These are phyloP conservation scores for Serendipita sp. DNA, from an alignment of 768 basidiomycete genomes.

Conservation along the genomic window DNA sequence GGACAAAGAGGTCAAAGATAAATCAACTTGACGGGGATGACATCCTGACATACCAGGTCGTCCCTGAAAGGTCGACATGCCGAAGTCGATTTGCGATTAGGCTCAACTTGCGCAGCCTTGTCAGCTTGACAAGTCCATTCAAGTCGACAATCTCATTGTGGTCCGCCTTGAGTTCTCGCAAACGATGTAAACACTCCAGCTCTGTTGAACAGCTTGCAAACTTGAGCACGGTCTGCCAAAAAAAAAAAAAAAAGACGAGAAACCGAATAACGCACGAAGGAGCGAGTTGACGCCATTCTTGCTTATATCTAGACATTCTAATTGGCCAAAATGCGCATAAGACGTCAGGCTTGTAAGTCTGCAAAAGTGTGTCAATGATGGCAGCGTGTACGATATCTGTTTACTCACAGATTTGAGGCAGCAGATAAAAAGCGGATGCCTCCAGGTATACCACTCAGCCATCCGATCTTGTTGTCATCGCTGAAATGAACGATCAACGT, in stretches of 20 bases:
- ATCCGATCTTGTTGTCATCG: conserved; percentile 55
- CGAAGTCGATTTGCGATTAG: conserved; percentile 56
- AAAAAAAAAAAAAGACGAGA: conserved; percentile 4
- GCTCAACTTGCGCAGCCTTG: conserved; percentile 69
- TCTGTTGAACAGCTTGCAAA: conserved; percentile 29
- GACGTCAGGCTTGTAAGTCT: conserved; percentile 78
- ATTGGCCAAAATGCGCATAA: conserved; percentile 67
- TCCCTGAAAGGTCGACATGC: conserved; percentile 39
- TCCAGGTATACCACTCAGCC: conserved; percentile 63
- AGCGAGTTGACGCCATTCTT: conserved; percentile 78
- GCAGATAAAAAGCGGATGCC: conserved; percentile 61
- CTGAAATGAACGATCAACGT: conserved; percentile 21
- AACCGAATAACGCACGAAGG: conserved; percentile 41
- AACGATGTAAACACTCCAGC: conserved; percentile 62
- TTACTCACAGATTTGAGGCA: conserved; percentile 52
- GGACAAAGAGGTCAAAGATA: conserved; percentile 7
- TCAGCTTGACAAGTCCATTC: conserved; percentile 63
- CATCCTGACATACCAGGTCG: conserved; percentile 44
- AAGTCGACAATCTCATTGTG: conserved; percentile 59
- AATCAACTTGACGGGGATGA: background rate
- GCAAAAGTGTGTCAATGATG: conserved; percentile 11
- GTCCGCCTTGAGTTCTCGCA: conserved; percentile 83
- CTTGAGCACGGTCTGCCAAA: background rate
- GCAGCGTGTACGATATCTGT: conserved; percentile 9
- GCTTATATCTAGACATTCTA: conserved; percentile 84